A percentile compares a stretch with the other conserved stretches of the same genome.
phyloP scores from a whole-genome alignment of 2,329 filamentous ascomycete genomes.

The Fusarium agapanthi region DNA sequence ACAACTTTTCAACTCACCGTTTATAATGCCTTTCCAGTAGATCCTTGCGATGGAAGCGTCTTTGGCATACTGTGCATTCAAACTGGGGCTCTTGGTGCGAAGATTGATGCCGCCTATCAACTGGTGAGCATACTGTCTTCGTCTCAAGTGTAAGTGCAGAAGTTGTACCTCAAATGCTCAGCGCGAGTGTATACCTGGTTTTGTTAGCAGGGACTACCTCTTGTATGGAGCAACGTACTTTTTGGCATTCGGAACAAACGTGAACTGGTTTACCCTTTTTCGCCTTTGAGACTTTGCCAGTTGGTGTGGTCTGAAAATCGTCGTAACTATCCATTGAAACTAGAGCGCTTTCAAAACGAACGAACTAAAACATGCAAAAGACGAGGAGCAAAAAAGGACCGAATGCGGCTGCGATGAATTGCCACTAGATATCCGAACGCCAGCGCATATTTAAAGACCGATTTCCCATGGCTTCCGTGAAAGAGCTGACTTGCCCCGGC shows the following conservation, averaged over 20 bases:
- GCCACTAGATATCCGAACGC: neutral
- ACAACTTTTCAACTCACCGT: neutral
- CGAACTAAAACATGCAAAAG: neutral
- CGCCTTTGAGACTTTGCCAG: conserved; percentile 8
- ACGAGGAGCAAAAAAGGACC: neutral
- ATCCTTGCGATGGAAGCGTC: conserved; percentile 4
- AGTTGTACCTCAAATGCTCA: neutral
- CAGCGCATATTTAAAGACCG: neutral
- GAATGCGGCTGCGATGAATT: neutral
- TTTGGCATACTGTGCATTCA: conserved; percentile 5
- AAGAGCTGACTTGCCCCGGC: neutral
- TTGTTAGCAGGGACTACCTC: neutral
- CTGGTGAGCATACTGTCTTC: neutral
- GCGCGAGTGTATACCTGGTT: conserved; percentile 5
- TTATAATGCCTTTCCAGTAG: conserved; percentile 13
- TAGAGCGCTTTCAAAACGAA: neutral
- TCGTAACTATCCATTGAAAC: neutral
- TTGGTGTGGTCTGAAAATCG: neutral
- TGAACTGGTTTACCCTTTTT: conserved; percentile 16
- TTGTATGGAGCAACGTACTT: accelerated
- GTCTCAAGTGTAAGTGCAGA: neutral
- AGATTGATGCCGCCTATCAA: neutral
- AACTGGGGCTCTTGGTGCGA: conserved; percentile 9
- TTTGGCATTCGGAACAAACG: conserved; percentile 7
- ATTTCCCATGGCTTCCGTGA: neutral